Evolutionary conservation across 805 yeast genomes (phyloP).

Genomic region (Kluyveromyces dobzhanskii): DNA sequence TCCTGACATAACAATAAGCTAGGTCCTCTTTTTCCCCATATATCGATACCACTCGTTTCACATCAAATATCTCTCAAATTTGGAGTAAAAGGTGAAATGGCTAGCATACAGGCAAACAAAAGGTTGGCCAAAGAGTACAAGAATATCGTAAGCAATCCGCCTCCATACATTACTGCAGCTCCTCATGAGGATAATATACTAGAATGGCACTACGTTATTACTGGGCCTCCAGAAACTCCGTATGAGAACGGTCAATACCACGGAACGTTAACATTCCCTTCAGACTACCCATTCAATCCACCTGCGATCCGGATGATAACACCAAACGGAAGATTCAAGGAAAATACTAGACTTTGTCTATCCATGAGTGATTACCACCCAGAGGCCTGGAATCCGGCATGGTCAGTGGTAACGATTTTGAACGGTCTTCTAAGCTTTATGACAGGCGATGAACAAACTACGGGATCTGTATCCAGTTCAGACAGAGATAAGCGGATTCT

Average conservation of each 20-base stretch:
- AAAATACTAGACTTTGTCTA: conserved; percentile 74
- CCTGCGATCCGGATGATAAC: conserved; percentile 86
- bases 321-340: conserved; percentile 80
- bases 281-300: conserved; percentile 85
- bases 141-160: conserved; percentile 66
- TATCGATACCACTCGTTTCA: no score
- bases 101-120: conserved; percentile 37
- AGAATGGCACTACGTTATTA: conserved; percentile 89
- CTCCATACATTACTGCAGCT: conserved; percentile 75
- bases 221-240: conserved; percentile 89
- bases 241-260: conserved; percentile 84
- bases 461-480: conserved; percentile 70
- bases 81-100: conserved; percentile 24
- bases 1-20: no score
- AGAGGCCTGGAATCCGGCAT: conserved; percentile 92
- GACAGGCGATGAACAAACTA: conserved; percentile 80
- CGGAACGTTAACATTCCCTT: conserved; percentile 75
- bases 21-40: no score
- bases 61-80: no score
- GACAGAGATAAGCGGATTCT: conserved; percentile 45
- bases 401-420: conserved; percentile 86
- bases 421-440: conserved; percentile 84
- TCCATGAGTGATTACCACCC: conserved; percentile 96
- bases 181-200: conserved; percentile 83
- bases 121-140: conserved; percentile 74